Conservation (phyloP, 768 basidiomycete species). For the Rhizopogon sp. region DNA sequence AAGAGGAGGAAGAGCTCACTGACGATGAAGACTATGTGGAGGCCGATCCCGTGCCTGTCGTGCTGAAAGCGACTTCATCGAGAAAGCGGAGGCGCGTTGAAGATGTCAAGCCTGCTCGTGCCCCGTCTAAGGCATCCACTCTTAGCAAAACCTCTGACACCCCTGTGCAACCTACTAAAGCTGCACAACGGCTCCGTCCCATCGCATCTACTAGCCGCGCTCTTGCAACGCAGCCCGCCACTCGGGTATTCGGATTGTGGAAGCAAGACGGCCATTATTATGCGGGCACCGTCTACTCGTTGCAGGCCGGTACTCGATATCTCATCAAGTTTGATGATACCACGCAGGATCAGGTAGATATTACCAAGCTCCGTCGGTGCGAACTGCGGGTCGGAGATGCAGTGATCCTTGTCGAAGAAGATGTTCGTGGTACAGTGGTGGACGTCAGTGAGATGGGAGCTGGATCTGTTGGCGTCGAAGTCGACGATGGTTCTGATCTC, state of each 20-base stretch:
- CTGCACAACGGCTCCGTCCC: slow-evolving; percentile 37
- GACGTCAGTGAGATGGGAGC: slow-evolving; percentile 28
- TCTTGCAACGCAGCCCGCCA: slow-evolving; percentile 25
- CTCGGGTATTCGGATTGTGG: slow-evolving; percentile 72
- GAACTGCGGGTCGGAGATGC: slow-evolving; percentile 52
- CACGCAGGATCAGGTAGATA: slow-evolving; percentile 39
- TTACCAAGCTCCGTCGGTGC: slow-evolving; percentile 50
- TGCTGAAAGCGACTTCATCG: slow-evolving; percentile 9
- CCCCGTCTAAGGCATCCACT: slow-evolving; percentile 18
- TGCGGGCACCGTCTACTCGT: slow-evolving; percentile 47
- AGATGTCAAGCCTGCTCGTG: slow-evolving; percentile 19
- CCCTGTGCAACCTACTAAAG: slow-evolving; percentile 26
- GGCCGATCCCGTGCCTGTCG: slow-evolving; percentile 24
- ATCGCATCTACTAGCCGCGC: slow-evolving; percentile 21
- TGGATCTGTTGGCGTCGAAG: slow-evolving; percentile 30
- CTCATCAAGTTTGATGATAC: slow-evolving; percentile 65
- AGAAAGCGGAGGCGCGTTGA: slow-evolving; percentile 43
- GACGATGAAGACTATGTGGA: slow-evolving; percentile 40
- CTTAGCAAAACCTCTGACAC: slow-evolving; percentile 22
- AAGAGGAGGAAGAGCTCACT: slow-evolving; percentile 36
- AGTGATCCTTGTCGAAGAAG: slow-evolving; percentile 35
- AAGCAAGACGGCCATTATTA: slow-evolving; percentile 55
- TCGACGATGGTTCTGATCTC: slow-evolving; percentile 32
- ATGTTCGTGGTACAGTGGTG: slow-evolving; percentile 23
- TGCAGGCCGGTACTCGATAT: slow-evolving; percentile 29